Base-by-base conservation (phyloP, 192 early-diverging fungal genomes). In the Coemansia sp. region DNA sequence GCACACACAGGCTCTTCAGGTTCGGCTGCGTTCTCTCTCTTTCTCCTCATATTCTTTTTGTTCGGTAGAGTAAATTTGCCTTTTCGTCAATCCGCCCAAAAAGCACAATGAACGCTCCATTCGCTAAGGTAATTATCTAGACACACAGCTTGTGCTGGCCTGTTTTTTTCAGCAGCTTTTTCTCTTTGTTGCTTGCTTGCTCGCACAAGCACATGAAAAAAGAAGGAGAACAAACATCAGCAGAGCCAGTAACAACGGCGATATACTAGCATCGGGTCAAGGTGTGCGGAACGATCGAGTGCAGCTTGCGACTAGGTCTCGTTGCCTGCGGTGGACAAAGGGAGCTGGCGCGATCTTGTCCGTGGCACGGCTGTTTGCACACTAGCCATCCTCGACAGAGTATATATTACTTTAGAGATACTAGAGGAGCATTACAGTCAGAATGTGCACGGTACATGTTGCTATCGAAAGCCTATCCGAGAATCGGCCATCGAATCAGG, bases 21-120 rank as follows among this genome's bases (percentile, higher is more conserved):
- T 22, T 32, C 31, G 4, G 31, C 20, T 49, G 31, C 20, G 48
- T n/a, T 67, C 67, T 61, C 67, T 61, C 59, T 61, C 63, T 71
- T 64, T 28, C 56, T 48, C 55, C 69, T 65, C 49, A 45, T 67
- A 52, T 66, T 33, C 52, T 60, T 52, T 59, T 71, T 73, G 67
- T 61, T 60, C 63, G 71, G 68, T 61, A 63, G 62, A 71, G 69
- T 64, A 63, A 60, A 69, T 58, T 65, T 66, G 16, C 42, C 49
- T 22, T 60, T 67, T 64, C 50, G 42, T 59, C 55, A 56, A 45
- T 63, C 56, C 72, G 62, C 68, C 42, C 66, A 68, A 71, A 71
- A 71, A 77, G 67, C 61, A 73, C 64, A 56, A 82, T 82, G 80
- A 82, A 73, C 80, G 80, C 80, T 63, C 75, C 75, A 16, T 82